Conservation (phyloP, 768 basidiomycete species). For the Tulasnella sp. region DNA sequence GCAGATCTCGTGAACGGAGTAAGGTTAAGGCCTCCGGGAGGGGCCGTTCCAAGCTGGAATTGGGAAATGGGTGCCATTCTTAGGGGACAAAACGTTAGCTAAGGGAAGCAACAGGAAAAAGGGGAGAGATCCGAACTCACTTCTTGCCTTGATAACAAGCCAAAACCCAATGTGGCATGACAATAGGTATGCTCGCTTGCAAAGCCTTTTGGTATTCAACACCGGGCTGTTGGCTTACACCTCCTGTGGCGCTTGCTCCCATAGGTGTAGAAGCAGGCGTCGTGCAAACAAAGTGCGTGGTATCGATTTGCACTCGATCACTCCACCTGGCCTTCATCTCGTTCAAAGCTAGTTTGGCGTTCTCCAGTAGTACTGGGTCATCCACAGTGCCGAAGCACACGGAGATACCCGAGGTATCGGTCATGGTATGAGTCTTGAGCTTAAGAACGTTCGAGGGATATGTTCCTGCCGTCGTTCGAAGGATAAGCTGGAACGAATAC, state of each 20-base stretch:
- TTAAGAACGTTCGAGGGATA: constrained; percentile 79
- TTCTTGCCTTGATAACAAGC: constrained; percentile 83
- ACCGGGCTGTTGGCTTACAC: constrained; percentile 56
- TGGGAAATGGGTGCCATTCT: constrained; percentile 83
- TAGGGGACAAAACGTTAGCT: constrained; percentile 34
- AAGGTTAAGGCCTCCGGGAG: background rate
- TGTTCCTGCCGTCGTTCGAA: constrained; percentile 89
- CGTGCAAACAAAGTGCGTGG: constrained; percentile 96
- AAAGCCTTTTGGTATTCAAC: constrained; percentile 93
- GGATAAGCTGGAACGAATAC: constrained; percentile 90
- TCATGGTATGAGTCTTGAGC: constrained; percentile 88
- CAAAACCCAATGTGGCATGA: constrained; percentile 91
- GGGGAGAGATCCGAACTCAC: constrained; percentile 43
- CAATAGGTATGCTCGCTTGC: constrained; percentile 89
- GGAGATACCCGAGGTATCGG: constrained; percentile 88
- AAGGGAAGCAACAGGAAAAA: background rate
- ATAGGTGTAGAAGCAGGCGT: constrained; percentile 65
- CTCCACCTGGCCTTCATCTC: constrained; percentile 90
- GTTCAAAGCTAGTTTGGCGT: constrained; percentile 71
- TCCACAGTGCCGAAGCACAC: constrained; percentile 93
- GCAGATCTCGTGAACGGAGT: constrained; percentile 35
- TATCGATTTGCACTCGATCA: constrained; percentile 93
- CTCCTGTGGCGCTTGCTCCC: constrained; percentile 55
- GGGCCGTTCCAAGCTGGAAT: constrained; percentile 68
- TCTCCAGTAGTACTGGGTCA: constrained; percentile 69